phyloP scores from a whole-genome alignment of 345 rosid genomes.

The Excoecaria cochinchinensis region DNA sequence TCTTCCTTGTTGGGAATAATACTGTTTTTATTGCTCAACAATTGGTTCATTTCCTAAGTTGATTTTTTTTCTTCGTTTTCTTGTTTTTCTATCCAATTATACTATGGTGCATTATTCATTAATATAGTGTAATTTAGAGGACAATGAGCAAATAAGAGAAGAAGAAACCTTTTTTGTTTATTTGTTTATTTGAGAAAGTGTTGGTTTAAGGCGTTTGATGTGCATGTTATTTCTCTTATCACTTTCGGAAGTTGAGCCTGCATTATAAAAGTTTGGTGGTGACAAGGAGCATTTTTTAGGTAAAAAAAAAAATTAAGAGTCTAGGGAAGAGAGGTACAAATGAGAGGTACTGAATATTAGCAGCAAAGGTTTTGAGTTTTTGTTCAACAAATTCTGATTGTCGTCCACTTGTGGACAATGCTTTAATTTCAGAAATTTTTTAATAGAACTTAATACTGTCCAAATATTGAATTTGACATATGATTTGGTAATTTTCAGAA shows the following conservation, averaged over 20 bases:
- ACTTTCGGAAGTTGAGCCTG: no score
- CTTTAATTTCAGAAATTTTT: background rate
- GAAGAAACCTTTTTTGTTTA: no score
- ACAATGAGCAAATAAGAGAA: no score
- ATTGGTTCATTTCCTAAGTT: no score
- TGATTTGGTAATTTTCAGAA: conserved; percentile 46
- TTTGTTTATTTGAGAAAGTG: background rate
- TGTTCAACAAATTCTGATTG: background rate
- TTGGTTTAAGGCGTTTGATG: background rate
- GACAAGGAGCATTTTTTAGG: background rate
- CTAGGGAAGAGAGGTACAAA: background rate
- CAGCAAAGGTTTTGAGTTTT: background rate
- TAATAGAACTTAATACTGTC: background rate
- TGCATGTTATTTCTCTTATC: no score
- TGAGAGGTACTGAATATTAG: background rate
- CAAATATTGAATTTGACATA: conserved; percentile 1
- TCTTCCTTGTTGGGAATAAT: background rate
- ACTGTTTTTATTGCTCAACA: no score
- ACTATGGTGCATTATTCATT: background rate
- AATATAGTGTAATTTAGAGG: background rate
- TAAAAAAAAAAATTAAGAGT: background rate
- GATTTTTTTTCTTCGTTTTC: no score
- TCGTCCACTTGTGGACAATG: background rate
- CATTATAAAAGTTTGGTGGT: no score
- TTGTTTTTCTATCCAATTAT: no score